A percentile compares a stretch with the other conserved stretches of the same genome.
phyloP scores from a whole-genome alignment of 345 rosid species.

The Viola odorata region DNA sequence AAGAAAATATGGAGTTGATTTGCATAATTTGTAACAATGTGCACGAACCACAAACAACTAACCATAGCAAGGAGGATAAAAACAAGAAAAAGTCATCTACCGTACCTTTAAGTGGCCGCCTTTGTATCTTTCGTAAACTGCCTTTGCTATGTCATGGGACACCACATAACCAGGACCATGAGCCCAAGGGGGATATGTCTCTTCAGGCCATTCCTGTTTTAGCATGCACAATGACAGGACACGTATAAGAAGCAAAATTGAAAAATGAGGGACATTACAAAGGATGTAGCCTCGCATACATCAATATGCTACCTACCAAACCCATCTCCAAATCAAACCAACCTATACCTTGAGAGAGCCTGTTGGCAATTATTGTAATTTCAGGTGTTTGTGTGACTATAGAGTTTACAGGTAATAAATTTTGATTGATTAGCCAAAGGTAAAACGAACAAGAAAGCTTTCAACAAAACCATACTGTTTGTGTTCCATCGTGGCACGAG shows the following conservation, averaged over 20 bases:
- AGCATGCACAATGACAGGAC: background rate
- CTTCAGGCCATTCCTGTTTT: constrained; percentile 79
- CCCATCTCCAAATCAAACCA: too few relatives aligned
- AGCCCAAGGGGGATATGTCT: constrained; percentile 82
- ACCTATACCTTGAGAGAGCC: too few relatives aligned
- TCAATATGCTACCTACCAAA: background rate
- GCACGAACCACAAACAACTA: background rate
- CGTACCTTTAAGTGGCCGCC: constrained; percentile 63
- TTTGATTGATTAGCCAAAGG: background rate
- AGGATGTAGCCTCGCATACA: background rate
- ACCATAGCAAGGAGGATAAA: background rate
- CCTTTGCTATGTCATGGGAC: constrained; percentile 68
- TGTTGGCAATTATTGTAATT: too few relatives aligned
- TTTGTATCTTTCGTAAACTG: constrained; percentile 49
- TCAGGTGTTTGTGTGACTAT: background rate
- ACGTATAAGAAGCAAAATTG: too few relatives aligned
- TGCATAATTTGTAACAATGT: background rate
- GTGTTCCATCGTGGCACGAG: too few relatives aligned
- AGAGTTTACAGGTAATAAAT: background rate
- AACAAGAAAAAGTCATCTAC: background rate
- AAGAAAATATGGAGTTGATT: background rate
- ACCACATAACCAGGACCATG: constrained; percentile 96
- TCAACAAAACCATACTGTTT: too few relatives aligned
- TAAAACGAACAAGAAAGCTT: background rate
- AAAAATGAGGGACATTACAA: background rate